These are phyloP conservation scores for Noccaea caerulescens DNA, from an alignment of 345 rosid genomes.

Conservation along the genomic window DNA sequence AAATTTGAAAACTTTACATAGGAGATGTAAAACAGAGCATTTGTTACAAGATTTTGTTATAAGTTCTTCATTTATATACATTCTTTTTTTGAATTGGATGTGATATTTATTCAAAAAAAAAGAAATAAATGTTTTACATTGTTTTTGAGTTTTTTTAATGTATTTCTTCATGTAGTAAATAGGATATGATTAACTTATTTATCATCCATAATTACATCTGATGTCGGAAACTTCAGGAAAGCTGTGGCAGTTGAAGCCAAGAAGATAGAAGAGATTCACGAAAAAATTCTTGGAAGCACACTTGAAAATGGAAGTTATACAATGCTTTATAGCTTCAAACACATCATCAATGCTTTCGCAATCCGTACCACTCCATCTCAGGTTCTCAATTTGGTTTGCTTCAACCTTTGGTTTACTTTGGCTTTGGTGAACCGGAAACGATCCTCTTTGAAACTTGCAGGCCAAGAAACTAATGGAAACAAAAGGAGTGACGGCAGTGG, in stretches of 20 bases:
- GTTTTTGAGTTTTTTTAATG: no score
- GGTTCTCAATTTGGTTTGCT: slow-evolving; percentile 44
- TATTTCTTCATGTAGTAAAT: background rate
- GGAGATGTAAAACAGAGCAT: no score
- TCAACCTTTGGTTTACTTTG: background rate
- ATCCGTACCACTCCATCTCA: slow-evolving; percentile 71
- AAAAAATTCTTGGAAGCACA: slow-evolving; percentile 58
- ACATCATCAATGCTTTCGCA: slow-evolving; percentile 77
- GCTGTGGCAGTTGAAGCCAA: slow-evolving; percentile 50
- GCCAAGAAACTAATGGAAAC: slow-evolving; percentile 59
- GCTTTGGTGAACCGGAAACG: slow-evolving; percentile 24
- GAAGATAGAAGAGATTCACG: slow-evolving; percentile 62
- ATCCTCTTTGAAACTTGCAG: slow-evolving; percentile 41
- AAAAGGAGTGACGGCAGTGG: slow-evolving; percentile 64
- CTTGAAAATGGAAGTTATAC: slow-evolving; percentile 67
- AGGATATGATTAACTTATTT: background rate
- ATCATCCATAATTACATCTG: background rate
- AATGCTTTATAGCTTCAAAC: slow-evolving; percentile 83
- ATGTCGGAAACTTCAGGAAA: slow-evolving; percentile 46
- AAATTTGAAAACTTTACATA: no score
- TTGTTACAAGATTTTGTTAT: no score
- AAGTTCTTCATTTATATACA: no score
- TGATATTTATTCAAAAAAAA: no score
- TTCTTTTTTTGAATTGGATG: no score
- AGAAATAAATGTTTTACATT: no score